Percentiles rank a stretch among this genome's conserved stretches.
Conservation (phyloP, 176 grass and related monocot genomes). For the Rhynchospora pubera region DNA sequence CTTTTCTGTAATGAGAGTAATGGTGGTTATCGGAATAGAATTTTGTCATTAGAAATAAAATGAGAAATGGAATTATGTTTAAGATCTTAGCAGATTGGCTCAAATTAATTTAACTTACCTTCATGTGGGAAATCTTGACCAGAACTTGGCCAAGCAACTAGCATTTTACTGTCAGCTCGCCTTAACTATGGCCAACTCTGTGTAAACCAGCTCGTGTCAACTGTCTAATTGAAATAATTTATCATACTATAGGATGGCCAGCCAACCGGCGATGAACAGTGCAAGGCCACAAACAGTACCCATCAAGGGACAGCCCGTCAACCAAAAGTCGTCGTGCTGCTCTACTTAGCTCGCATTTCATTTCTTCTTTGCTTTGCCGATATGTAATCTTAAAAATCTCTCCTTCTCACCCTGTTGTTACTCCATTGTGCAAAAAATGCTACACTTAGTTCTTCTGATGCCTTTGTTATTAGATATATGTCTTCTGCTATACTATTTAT, state of each 20-base stretch:
- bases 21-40: not conserved
- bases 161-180: not conserved
- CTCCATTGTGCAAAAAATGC: conserved; percentile 3
- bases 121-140: not conserved
- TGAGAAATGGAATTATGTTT: not conserved
- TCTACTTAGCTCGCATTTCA: conserved; percentile 38
- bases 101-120: not conserved
- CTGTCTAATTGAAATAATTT: not conserved
- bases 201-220: not conserved
- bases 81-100: not conserved
- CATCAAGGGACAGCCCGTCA: conserved; percentile 52
- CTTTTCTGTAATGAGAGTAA: not conserved
- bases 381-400: conserved; percentile 23
- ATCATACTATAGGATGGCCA: conserved; percentile 57
- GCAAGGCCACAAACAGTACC: conserved; percentile 52
- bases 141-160: not conserved
- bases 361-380: conserved; percentile 10
- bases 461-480: conserved; percentile 18
- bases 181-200: not conserved
- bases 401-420: not conserved
- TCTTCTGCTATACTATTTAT: not conserved
- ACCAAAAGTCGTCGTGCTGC: conserved; percentile 57
- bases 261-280: conserved; percentile 44
- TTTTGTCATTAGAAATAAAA: not conserved
- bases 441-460: conserved; percentile 1